These are phyloP conservation scores for Citrus hindsii DNA, from an alignment of 345 rosid species.

Conservation along the genomic window DNA sequence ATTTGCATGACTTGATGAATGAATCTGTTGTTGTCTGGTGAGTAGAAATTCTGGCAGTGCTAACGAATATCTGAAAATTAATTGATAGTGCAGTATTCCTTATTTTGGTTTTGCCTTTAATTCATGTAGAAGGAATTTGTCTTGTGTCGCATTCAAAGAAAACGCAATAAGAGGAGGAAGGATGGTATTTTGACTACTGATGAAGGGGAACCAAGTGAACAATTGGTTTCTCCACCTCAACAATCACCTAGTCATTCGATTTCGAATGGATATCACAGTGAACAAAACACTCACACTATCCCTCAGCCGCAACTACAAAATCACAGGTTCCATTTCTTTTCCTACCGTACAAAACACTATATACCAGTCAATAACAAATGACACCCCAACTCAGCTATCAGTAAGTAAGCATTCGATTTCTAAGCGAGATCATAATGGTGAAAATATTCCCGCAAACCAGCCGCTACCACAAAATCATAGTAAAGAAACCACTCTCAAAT, in stretches of 20 bases:
- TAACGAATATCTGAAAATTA: neutral
- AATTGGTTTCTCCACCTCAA: neutral
- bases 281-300: neutral
- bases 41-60: neutral
- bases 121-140: conserved; percentile 6
- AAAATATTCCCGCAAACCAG: neutral
- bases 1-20: neutral
- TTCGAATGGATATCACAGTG: neutral
- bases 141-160: neutral
- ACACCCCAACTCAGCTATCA: neutral
- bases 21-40: neutral
- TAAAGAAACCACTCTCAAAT: no score
- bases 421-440: neutral
- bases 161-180: neutral
- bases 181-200: neutral
- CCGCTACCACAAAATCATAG: neutral
- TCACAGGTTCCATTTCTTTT: neutral
- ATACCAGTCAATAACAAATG: neutral
- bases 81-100: neutral
- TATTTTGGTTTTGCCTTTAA: neutral
- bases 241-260: neutral
- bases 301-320: neutral
- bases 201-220: neutral
- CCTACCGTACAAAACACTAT: neutral
- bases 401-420: neutral